A percentile compares a stretch with the other conserved stretches of the same genome.
These are phyloP conservation scores for Chlorella ohadii DNA, from an alignment of 139 green algal genomes.

Conservation along the genomic window DNA sequence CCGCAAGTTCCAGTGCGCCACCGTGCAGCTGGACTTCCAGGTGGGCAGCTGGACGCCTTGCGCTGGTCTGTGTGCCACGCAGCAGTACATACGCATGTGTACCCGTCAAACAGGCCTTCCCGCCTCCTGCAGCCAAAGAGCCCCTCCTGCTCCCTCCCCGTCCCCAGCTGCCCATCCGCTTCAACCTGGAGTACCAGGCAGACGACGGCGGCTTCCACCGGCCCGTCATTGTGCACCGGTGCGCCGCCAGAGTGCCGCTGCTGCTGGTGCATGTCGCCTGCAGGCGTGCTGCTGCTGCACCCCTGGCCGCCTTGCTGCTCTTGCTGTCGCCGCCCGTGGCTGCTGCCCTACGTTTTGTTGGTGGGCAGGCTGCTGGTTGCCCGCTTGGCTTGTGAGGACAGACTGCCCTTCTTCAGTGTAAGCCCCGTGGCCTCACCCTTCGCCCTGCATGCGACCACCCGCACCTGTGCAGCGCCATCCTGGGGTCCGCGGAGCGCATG, in stretches of 20 bases:
- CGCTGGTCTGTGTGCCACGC: no score
- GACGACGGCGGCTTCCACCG: conserved; percentile 66
- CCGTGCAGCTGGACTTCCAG: conserved; percentile 99
- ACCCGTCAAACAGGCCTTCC: no score
- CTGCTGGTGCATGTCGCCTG: not conserved
- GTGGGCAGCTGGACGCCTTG: conserved; percentile 46
- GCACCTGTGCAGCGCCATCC: conserved; percentile 25
- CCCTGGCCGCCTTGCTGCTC: no score
- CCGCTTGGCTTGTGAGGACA: no score
- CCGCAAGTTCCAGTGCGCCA: conserved; percentile 99
- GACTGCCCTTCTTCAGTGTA: no score
- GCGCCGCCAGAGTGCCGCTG: not conserved
- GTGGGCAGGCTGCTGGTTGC: no score
- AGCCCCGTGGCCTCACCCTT: no score
- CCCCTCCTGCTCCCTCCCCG: not conserved
- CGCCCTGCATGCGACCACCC: no score
- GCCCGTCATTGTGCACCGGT: conserved; percentile 96
- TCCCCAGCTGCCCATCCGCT: conserved; percentile 96
- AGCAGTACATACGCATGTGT: no score
- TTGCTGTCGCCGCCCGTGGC: not conserved
- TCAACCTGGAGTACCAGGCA: conserved; percentile 78
- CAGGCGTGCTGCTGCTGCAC: not conserved
- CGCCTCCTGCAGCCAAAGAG: no score
- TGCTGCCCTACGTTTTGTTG: no score
- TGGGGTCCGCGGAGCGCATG: conserved; percentile 93